Percentiles rank a stretch among this genome's conserved stretches.
phyloP scores from a whole-genome alignment of 352 stramenopile genomes.

The Pythium phragmiticola region DNA sequence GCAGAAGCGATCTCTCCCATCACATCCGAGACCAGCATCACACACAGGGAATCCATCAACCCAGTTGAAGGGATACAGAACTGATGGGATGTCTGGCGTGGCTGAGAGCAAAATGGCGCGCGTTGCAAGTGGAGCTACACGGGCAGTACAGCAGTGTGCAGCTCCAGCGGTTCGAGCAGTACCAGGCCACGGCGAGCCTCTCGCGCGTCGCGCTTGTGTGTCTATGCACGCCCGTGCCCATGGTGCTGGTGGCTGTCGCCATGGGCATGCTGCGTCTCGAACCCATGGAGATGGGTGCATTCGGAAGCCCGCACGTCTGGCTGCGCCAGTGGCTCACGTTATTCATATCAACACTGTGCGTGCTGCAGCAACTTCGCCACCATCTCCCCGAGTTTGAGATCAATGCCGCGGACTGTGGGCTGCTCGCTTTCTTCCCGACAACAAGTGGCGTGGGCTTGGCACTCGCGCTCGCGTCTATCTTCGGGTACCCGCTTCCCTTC shows the following conservation, averaged over 20 bases:
- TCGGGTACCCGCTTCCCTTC: conserved; percentile 47
- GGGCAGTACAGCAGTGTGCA: conserved; percentile 20
- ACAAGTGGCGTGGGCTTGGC: neutral
- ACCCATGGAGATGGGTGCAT: neutral
- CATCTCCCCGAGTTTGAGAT: conserved; percentile 17
- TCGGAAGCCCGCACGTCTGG: conserved; percentile 18
- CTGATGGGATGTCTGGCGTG: too few species aligned
- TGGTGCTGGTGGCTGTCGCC: conserved; percentile 7
- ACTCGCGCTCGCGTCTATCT: neutral
- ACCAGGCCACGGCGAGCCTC: conserved; percentile 2
- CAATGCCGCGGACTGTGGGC: neutral
- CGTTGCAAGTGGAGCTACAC: conserved; percentile 24
- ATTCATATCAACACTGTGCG: conserved; percentile 7
- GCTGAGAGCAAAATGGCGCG: too few species aligned
- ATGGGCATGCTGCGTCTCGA: conserved; percentile 19
- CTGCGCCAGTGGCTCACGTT: conserved; percentile 13
- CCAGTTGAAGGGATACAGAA: too few species aligned
- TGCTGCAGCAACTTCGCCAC: conserved; percentile 13
- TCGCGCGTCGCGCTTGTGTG: conserved; percentile 7
- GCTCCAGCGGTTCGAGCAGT: conserved; percentile 10
- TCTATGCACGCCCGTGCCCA: conserved; percentile 13
- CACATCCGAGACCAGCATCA: too few species aligned
- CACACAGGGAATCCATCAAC: too few species aligned
- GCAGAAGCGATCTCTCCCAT: too few species aligned
- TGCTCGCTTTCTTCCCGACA: neutral